Evolutionary conservation across 768 basidiomycete species (phyloP), one percentile per base, ranked within the genome.

Genomic region (Galerina marginata): DNA sequence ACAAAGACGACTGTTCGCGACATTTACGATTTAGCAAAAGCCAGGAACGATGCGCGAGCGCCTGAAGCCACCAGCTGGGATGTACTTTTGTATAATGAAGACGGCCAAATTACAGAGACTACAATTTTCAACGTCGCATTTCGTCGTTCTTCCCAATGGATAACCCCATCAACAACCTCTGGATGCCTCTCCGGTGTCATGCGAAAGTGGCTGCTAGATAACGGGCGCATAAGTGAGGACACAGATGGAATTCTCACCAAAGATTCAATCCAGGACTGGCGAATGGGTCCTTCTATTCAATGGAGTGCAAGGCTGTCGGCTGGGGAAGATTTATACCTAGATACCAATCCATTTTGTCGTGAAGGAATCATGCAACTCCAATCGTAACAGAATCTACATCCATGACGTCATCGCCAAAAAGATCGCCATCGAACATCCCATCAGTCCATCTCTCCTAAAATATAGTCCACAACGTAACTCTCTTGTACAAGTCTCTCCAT

Each of bases 381-480:
- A 56, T 39, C 20, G 57, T 59, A 16, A 60, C 48, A 23, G 37
- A 57, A 59, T 78, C 79, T 51, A 81, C 75, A 14, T 82, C 80
- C 81, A 83, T 83, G 44, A 62, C 61, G 36, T 78, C 77, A 20
- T 84, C 83, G 36, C 80, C 77, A 4, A 73, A 68, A 39, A 76
- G 68, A 20, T 76, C 77, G 25, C 72, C 80, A 64, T 80, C 82
- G 56, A 91, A 84, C 74, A 91, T 81, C 25, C 89, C 90, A 63
- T 84, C 89, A n/a, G 68, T 93, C 93, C 93, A 95, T 95, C 79
- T 95, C 92, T 14, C 84, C 85, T 33, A 95, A 77, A 57, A 95
- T 80, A 64, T 92, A 96, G 72, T 99, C 97, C 56, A 99, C 86
- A 63, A 97, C 88, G 69, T 95, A 99, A 71, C 94, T 97, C 69